These are phyloP conservation scores for Debaryomyces udenii DNA, from an alignment of 1,139 yeast species.

Conservation along the genomic window DNA sequence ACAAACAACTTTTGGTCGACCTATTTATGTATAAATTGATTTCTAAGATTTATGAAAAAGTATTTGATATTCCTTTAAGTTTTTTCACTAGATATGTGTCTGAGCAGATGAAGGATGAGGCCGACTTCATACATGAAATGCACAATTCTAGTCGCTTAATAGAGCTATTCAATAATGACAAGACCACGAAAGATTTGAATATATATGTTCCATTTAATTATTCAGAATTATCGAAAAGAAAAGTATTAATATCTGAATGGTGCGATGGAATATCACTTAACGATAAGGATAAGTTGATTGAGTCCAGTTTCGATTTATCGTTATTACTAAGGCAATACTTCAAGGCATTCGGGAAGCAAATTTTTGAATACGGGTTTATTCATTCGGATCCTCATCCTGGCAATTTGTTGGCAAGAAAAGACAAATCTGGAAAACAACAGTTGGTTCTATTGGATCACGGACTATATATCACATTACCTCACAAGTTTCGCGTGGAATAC, in stretches of 20 bases:
- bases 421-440: conserved; percentile 49
- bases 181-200: conserved; percentile 22
- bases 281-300: conserved; percentile 44
- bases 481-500: conserved; percentile 57
- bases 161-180: conserved; percentile 26
- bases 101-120: conserved; percentile 59
- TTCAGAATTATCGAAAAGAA: conserved; percentile 46
- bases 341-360: conserved; percentile 64
- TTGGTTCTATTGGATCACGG: conserved; percentile 79
- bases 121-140: conserved; percentile 61
- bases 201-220: conserved; percentile 56
- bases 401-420: conserved; percentile 58
- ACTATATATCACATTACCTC: conserved; percentile 58
- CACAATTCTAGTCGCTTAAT: conserved; percentile 45
- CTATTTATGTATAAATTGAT: conserved; percentile 57
- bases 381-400: conserved; percentile 90
- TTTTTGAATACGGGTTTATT: conserved; percentile 73
- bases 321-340: conserved; percentile 56
- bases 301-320: conserved; percentile 43
- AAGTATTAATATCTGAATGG: conserved; percentile 73
- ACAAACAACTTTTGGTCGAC: conserved; percentile 60
- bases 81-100: conserved; percentile 61
- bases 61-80: conserved; percentile 67
- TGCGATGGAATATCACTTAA: conserved; percentile 67
- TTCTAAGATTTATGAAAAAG: conserved; percentile 55